phyloP scores from a whole-genome alignment of 208 protist species.

The Leishmania lainsoni region DNA sequence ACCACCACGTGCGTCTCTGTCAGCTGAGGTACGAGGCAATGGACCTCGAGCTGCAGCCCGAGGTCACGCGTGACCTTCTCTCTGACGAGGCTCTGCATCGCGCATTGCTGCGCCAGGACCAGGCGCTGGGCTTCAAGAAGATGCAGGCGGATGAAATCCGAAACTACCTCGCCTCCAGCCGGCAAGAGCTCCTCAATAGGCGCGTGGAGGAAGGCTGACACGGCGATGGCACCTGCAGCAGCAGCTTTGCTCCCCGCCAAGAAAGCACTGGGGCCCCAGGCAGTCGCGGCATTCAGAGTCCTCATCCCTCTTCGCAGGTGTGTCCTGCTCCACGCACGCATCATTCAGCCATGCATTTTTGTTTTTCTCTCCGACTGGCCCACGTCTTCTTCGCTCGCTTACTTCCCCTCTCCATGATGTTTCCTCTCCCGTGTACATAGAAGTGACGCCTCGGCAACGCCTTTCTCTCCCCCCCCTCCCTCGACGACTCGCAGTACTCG shows the following conservation, averaged over 20 bases:
- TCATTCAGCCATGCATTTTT: not conserved
- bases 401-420: not conserved
- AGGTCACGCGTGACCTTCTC: constrained; percentile 20
- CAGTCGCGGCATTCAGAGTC: not conserved
- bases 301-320: not conserved
- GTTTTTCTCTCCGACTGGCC: not conserved
- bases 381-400: not conserved
- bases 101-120: constrained; percentile 26
- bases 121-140: constrained; percentile 21
- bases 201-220: constrained; percentile 10
- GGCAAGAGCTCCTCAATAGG: constrained; percentile 2
- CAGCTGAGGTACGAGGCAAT: constrained; percentile 30
- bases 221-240: not conserved
- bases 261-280: not conserved
- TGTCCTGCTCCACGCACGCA: not conserved
- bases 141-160: constrained; percentile 25
- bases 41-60: constrained; percentile 12
- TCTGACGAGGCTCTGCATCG: constrained; percentile 32
- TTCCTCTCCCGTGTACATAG: not conserved
- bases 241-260: too few species aligned
- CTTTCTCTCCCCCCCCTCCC: not conserved
- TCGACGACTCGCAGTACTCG: not conserved
- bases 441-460: not conserved
- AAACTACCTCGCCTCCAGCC: constrained; percentile 17
- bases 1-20: constrained; percentile 22